A percentile compares a stretch with the other conserved stretches of the same genome.
phyloP scores from a whole-genome alignment of 345 rosid genomes.

The Excoecaria agallocha region DNA sequence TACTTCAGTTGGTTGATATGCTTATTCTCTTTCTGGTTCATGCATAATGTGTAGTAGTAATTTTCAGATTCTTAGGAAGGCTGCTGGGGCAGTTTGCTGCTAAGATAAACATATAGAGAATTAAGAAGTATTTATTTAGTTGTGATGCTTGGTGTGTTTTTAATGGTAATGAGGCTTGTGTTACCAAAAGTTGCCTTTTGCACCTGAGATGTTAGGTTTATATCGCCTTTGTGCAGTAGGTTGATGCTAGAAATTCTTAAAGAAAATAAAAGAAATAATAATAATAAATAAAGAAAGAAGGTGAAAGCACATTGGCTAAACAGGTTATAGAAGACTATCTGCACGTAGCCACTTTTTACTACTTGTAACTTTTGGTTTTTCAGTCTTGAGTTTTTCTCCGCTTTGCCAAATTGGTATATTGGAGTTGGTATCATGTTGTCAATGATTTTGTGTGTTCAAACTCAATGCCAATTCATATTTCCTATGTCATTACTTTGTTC shows the following conservation, averaged over 20 bases:
- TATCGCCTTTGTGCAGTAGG: neutral
- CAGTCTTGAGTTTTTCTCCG: neutral
- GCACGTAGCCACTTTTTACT: neutral
- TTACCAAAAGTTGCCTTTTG: too few species aligned
- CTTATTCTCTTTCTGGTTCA: neutral
- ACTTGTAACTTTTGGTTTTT: neutral
- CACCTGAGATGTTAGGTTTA: neutral
- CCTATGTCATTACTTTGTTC: neutral
- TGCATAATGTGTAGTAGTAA: neutral
- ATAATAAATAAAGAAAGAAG: neutral
- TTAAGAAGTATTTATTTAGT: neutral
- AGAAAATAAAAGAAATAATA: too few species aligned
- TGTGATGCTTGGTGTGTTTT: neutral
- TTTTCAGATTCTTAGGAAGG: constrained; percentile 2
- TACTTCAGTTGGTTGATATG: constrained; percentile 12
- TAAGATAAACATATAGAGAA: neutral
- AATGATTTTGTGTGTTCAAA: too few species aligned
- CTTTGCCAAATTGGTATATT: neutral
- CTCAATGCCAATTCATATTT: neutral
- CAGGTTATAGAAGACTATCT: too few species aligned
- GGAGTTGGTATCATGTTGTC: too few species aligned
- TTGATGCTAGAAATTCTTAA: neutral
- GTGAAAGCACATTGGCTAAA: too few species aligned
- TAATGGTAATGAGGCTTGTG: neutral
- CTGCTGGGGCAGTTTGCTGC: neutral